Base-by-base conservation (phyloP, 176 grass and related monocot species). In the Avena eriantha region DNA sequence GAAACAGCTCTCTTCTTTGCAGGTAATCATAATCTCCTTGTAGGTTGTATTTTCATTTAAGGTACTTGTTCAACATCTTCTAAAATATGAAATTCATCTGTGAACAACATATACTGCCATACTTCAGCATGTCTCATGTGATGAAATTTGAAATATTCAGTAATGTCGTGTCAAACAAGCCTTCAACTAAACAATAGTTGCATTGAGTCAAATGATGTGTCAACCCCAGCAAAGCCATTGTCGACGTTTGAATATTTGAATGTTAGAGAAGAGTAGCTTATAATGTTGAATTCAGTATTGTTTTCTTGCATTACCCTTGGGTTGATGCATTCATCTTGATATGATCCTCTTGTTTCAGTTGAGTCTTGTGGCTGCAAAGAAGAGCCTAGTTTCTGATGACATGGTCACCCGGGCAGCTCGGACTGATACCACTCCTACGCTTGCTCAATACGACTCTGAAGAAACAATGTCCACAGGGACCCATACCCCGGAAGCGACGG, bases 1-100 rank as follows among this genome's bases (percentile, higher is more conserved):
- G 92, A 96, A 94, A 79, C 92, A 99, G 67, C 87, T 99, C 53
- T 86, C 92, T 74, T 93, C 97, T 78, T 74, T 99, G 72, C 97
- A 99, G 94, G 97, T 99, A 70, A 87, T 54, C 76, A 67, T 88
- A 34, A 73, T 83, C 54, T 57, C 10, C 17, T 43, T 5, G 43
- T 80, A 35, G n/a, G 22, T 60, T 77, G 16, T 69, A 63, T 71
- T 54, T 50, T 88, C 33, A 19, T 79, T 84, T 60, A 41, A 7
- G 41, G 18, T 31, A 23, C 63, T 51, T 41, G 58, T 49, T 49
- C 15, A 48, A 68, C 48, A 68, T 67, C 48, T 48, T 73, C 35
- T 22, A 34, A 66, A 84, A 68, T 47, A 80, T 76, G 69, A 69
- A 34, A 33, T 76, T 85, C 41, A 69, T 87, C 21, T 83, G 34